Conservation (phyloP, 441 rosid species). For the Kokia cookei region DNA sequence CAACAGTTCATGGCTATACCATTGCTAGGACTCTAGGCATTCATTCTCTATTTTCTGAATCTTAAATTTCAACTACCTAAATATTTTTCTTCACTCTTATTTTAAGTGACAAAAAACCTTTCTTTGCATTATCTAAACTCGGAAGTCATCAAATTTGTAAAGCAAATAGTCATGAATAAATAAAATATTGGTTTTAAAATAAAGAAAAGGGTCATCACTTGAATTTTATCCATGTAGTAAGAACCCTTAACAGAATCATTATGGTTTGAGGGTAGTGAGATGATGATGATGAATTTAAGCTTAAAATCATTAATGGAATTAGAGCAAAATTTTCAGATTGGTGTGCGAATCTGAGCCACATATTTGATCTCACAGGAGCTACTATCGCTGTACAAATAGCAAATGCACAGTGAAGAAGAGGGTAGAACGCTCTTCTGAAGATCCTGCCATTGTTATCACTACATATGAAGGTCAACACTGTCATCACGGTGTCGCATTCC, state of each 20-base stretch:
- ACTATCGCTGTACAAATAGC: slow-evolving; percentile 89
- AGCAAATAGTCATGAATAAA: background rate
- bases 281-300: background rate
- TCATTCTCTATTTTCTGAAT: background rate
- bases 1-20: background rate
- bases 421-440: slow-evolving; percentile 84
- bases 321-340: background rate
- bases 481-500: slow-evolving; percentile 74
- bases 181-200: background rate
- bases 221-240: background rate
- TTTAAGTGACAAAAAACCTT: background rate
- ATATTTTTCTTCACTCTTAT: background rate
- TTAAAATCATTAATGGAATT: background rate
- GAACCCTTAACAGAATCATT: background rate
- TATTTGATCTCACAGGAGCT: slow-evolving; percentile 49
- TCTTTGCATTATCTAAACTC: background rate
- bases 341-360: background rate
- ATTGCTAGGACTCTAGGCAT: background rate
- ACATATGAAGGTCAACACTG: slow-evolving; percentile 98
- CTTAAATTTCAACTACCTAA: background rate
- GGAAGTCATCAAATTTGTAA: background rate
- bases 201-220: background rate
- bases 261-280: background rate
- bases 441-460: slow-evolving; percentile 71
- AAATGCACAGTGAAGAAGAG: slow-evolving; percentile 93